Base-by-base conservation (phyloP, 2,329 filamentous ascomycete genomes). In the Amauroascus niger region DNA sequence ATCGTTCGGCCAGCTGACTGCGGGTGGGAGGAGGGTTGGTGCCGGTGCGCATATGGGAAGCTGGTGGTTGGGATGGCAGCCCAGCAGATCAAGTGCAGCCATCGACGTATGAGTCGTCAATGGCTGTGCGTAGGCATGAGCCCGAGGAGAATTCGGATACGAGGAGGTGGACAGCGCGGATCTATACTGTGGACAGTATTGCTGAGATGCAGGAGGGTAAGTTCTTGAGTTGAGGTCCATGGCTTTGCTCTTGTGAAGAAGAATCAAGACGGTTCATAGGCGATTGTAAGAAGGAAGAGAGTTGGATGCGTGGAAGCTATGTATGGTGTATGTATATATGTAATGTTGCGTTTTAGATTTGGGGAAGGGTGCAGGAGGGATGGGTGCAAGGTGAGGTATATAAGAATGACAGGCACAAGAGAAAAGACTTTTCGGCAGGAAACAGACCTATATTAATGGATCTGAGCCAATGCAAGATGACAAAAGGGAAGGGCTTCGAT, bases 171-270 rank as follows among this genome's bases (percentile, higher is more conserved):
- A 46, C 32, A 64, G 47, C 2, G 44, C 30, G 14, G 52, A 54
- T 24, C 53, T 50, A 32, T 58, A 48, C 24, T 55, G 26, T 26
- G 55, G 47, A 51, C 51, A 52, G 22, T 55, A 53, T 28, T 47
- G 55, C 47, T 59, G 56, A 41, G 59, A 58, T 20, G 60, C 52
- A 48, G 59, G 46, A 28, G 58, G 41, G 55, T 62, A 63, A 48
- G 61, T 58, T 48, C 49, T 62, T 39, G 60, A 53, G 35, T 59
- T 59, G 33, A 58, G 58, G 55, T 65, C 58, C 60, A 68, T 65
- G 28, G 16, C 30, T 52, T n/a, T 39, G 46, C 30, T 22, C 18
- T 40, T n/a, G 3, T 11, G 18, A 40, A n/a, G n/a, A 14, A 37
- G 30, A 6, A 48, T 3, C 8, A 48, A 16, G 7, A 6, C 18